phyloP scores from a whole-genome alignment of 257 asterid species.

The Nicotiana obtusifolia region DNA sequence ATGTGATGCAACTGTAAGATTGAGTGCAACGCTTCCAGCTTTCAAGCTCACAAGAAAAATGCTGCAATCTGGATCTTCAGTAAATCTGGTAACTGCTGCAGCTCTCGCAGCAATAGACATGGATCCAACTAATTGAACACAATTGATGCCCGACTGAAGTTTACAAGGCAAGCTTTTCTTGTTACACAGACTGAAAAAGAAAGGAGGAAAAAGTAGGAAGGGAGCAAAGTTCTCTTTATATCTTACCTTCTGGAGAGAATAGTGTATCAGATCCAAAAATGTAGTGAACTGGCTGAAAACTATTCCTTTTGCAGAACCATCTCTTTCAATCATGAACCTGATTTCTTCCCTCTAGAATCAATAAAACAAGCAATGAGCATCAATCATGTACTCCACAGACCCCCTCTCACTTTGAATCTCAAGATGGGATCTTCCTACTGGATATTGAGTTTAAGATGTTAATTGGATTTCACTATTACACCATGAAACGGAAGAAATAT shows the following conservation, averaged over 20 bases:
- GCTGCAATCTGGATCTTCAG: conserved; percentile 72
- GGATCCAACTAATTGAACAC: conserved; percentile 83
- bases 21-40: conserved; percentile 98
- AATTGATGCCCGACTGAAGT: conserved; percentile 67
- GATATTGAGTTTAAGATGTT: background rate
- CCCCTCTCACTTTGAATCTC: background rate
- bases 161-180: background rate
- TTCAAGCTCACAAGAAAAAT: conserved; percentile 88
- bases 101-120: conserved; percentile 89
- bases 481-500: background rate
- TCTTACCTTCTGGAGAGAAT: conserved; percentile 70
- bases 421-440: background rate
- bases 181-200: background rate
- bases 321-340: conserved; percentile 86
- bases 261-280: conserved; percentile 86
- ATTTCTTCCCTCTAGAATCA: conserved; percentile 83
- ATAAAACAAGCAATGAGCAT: conserved; percentile 14
- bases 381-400: background rate
- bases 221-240: background rate
- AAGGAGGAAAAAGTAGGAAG: background rate
- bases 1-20: conserved; percentile 93
- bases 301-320: conserved; percentile 94
- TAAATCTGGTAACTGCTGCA: conserved; percentile 66
- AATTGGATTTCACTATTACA: background rate
- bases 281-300: conserved; percentile 95